These are phyloP conservation scores for Hypoxylon cercidicola DNA, from an alignment of 495 filamentous ascomycete genomes.

Conservation along the genomic window DNA sequence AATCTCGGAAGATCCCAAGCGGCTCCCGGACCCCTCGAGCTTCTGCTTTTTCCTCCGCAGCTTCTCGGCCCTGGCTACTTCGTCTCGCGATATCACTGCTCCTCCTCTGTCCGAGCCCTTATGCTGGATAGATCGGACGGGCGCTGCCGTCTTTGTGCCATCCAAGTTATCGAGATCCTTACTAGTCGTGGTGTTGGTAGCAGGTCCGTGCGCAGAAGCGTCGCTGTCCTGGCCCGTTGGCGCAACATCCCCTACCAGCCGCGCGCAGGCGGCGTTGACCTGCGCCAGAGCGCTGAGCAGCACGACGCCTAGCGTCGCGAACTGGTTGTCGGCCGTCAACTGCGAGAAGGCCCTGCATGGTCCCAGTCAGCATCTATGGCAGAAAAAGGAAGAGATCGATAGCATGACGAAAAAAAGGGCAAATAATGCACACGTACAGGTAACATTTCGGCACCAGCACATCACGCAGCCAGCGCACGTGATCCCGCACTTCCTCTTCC, in stretches of 20 bases:
- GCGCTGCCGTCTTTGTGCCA: not conserved
- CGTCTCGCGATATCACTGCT: slow-evolving; percentile 22
- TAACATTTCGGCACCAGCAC: slow-evolving; percentile 45
- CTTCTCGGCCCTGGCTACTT: slow-evolving; percentile 17
- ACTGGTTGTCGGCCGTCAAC: slow-evolving; percentile 75
- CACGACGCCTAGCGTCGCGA: slow-evolving; percentile 80
- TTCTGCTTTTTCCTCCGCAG: slow-evolving; percentile 17
- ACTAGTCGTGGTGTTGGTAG: not conserved
- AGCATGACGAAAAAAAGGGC: not conserved
- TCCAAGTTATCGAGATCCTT: not conserved
- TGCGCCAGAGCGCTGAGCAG: slow-evolving; percentile 73
- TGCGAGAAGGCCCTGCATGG: slow-evolving; percentile 71
- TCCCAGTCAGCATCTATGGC: not conserved
- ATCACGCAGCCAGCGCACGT: slow-evolving; percentile 51
- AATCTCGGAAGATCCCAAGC: not conserved
- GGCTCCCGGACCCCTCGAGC: not conserved
- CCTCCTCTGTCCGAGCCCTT: slow-evolving; percentile 4
- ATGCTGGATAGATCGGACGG: not conserved
- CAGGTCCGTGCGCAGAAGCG: not conserved
- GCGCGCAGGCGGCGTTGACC: slow-evolving; percentile 57
- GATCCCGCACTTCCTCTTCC: slow-evolving; percentile 28
- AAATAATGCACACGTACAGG: slow-evolving; percentile 39
- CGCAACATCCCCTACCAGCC: slow-evolving; percentile 29
- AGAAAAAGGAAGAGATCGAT: not conserved
- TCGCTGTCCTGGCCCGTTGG: not conserved